Base-by-base conservation (phyloP, 2,329 filamentous ascomycete species). In the Pseudogymnoascus sp. region DNA sequence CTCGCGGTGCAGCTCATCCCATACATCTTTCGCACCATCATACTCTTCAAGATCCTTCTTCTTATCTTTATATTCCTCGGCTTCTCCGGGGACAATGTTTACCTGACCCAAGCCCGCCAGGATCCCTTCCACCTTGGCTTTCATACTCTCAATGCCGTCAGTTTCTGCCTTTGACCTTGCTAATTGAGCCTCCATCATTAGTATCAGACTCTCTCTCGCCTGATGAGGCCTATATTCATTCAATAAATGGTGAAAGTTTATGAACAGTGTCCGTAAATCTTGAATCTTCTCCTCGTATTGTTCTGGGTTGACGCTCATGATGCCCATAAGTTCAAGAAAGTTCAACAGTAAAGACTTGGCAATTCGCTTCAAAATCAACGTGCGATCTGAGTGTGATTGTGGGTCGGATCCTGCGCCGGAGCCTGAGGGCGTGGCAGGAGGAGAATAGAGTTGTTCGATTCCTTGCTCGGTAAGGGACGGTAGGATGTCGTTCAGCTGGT, bases 151-250 rank as follows among this genome's bases (percentile, higher is more conserved):
- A 52, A 92, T 84, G 3, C 82, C 83, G 35, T 84, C 80, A 1
- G 92, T 91, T 75, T 97, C 92, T 62, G 82, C 83, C 67, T 82
- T 84, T 62, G 87, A 88, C 68, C 80, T 81, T 68, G 90, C 86
- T 31, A 96, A 77, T 70, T 93, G 89, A 67, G 89, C 87, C 75
- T 96, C 90, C 89, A 97, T 92, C 78, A 93, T 83, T 67, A 88
- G 77, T 33, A 96, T 96, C 63, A 96, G 79, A 29, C 88, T 92
- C 77, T 97, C 92, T 49, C 93, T 79, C 23, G 92, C 92, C 76
- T 97, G 93, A 73, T 97, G 92, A 8, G 92, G 92, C 33, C 93
- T 83, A 76, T 96, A 97, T 74, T 96, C 88, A 74, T 99, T 99
- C 67, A 97, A 85, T 61, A 96, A 82, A 71, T 95, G 91, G 75